Conservation (phyloP, 2,329 filamentous ascomycete species). For the Ophiostoma quercus region DNA sequence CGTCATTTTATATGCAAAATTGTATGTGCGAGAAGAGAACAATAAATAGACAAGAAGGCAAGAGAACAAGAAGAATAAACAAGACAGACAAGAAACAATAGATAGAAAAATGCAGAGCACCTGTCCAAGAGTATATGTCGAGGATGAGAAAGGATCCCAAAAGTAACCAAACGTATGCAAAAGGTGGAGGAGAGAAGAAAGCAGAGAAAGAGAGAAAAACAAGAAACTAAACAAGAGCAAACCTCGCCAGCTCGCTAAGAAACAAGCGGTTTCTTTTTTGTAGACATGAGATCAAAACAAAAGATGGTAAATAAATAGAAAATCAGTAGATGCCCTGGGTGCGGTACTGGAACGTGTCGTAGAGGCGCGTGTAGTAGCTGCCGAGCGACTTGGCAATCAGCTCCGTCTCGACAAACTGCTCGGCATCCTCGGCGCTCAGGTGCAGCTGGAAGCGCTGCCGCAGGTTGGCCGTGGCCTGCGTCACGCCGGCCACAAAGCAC, state of each 20-base stretch:
- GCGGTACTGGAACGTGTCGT: conserved; percentile 82
- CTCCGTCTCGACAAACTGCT: conserved; percentile 74
- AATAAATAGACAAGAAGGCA: background rate
- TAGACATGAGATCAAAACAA: background rate
- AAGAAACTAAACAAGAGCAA: background rate
- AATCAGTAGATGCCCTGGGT: conserved; percentile 75
- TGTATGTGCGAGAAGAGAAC: background rate
- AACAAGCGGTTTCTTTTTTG: background rate
- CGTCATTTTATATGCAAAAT: conserved; percentile 9
- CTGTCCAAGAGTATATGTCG: conserved; percentile 4
- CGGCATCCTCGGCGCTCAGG: conserved; percentile 74
- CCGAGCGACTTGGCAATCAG: conserved; percentile 75
- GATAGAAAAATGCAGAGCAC: background rate
- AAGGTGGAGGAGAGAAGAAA: background rate
- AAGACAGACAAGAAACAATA: background rate
- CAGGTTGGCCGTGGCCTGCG: conserved; percentile 62
- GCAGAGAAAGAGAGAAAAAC: background rate
- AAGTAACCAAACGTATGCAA: conserved; percentile 8
- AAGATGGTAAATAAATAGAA: background rate
- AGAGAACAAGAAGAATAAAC: background rate
- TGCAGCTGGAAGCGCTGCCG: conserved; percentile 75
- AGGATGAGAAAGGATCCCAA: conserved; percentile 9
- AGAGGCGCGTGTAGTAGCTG: conserved; percentile 83
- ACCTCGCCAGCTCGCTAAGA: background rate
- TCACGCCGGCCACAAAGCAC: conserved; percentile 70